Evolutionary conservation across 441 rosid genomes (phyloP), one percentile per base, ranked within the genome.

Genomic region (Sinapis alba): DNA sequence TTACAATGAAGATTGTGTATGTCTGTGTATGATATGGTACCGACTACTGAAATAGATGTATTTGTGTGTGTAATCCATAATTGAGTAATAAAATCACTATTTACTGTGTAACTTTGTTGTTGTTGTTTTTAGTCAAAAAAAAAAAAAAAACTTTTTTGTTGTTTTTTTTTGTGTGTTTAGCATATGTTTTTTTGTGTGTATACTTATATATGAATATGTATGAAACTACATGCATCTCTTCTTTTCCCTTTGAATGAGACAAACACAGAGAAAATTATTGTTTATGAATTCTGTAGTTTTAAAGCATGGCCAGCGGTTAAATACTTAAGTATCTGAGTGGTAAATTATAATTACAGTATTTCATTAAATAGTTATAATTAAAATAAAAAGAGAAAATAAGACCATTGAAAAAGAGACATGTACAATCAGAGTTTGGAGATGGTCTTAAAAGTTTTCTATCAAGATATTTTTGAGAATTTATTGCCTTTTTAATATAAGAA

Each of bases 81-180:
- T 24, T 68, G 65, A 62, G 50, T 69, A 38, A 53, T 63, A 54
- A 54, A 53, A 12, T 34, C 41, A 24, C n/a, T 60, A 34, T 68
- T 45, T 5, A 74, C 54, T 15, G 21, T 73, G 24, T 28, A 2
- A 16, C 9, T 45, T 45, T 13, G 15, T 18, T 73, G 16, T 65
- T n/a, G n/a, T n/a, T n/a, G n/a, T n/a, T n/a, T n/a, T n/a, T n/a
- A n/a, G n/a, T n/a, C n/a, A n/a, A n/a, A n/a, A n/a, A n/a, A n/a
- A n/a, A n/a, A n/a, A n/a, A n/a, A n/a, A n/a, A n/a, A n/a, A n/a
- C n/a, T n/a, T n/a, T n/a, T n/a, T n/a, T n/a, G n/a, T n/a, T n/a
- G n/a, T n/a, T n/a, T n/a, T 21, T 3, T 24, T 53, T 11, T 21
- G 51, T n/a, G 51, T 21, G 7, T 54, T 54, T 54, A 19, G 12